phyloP scores from a whole-genome alignment of 768 basidiomycete genomes.

The Myochromella boudieri region DNA sequence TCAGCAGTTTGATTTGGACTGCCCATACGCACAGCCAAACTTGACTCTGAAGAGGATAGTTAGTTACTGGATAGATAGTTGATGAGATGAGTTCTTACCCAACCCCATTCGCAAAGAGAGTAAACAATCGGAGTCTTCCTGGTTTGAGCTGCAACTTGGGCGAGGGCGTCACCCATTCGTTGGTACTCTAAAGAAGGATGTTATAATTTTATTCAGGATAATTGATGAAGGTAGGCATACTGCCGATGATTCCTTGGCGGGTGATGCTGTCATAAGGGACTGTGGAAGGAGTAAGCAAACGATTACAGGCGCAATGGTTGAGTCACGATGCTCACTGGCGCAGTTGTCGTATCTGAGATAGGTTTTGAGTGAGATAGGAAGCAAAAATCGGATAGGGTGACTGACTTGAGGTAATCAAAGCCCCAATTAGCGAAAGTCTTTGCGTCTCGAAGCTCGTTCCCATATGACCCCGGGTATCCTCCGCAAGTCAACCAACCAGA shows the following conservation, averaged over 20 bases:
- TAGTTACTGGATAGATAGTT: background rate
- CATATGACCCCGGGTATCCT: slow-evolving; percentile 63
- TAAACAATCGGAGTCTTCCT: slow-evolving; percentile 51
- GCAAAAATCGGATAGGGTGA: background rate
- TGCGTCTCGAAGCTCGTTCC: slow-evolving; percentile 57
- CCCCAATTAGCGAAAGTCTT: slow-evolving; percentile 63
- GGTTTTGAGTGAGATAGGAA: background rate
- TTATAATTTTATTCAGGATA: background rate
- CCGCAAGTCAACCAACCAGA: slow-evolving; percentile 74
- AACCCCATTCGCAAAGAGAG: slow-evolving; percentile 67
- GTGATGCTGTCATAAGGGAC: slow-evolving; percentile 60
- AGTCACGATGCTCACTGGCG: slow-evolving; percentile 33
- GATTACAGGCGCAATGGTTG: background rate
- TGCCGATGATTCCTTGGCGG: slow-evolving; percentile 53
- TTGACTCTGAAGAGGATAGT: slow-evolving; percentile 39
- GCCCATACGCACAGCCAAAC: slow-evolving; percentile 46
- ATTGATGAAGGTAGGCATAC: slow-evolving; percentile 30
- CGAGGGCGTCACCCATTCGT: slow-evolving; percentile 62
- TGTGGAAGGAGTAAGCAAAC: slow-evolving; percentile 18
- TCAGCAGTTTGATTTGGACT: background rate
- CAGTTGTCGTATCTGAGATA: slow-evolving; percentile 53
- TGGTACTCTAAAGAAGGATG: slow-evolving; percentile 34
- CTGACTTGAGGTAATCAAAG: slow-evolving; percentile 66
- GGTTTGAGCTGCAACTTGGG: slow-evolving; percentile 42
- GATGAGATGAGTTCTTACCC: slow-evolving; percentile 35